phyloP scores from a whole-genome alignment of 495 filamentous ascomycete species.

The Trichocladium antarcticum region DNA sequence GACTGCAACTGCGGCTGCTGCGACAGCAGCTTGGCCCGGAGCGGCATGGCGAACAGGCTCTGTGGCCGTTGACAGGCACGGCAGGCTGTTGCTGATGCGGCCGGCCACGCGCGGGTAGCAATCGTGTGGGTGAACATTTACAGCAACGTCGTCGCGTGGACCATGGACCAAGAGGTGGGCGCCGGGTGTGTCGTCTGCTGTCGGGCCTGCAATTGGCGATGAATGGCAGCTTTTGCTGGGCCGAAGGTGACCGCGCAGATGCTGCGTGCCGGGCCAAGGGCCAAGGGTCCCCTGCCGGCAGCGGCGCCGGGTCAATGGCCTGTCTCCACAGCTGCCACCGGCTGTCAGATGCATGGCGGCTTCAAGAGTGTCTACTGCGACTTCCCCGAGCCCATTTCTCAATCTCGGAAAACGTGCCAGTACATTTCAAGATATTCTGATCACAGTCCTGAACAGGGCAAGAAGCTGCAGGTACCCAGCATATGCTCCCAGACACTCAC shows the following conservation, averaged over 20 bases:
- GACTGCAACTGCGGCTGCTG: conserved; percentile 44
- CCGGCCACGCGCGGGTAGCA: conserved; percentile 30
- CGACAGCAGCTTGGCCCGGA: conserved; percentile 70
- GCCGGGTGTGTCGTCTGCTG: not conserved
- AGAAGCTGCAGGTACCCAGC: no score
- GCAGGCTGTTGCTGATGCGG: conserved; percentile 26
- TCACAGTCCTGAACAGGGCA: no score
- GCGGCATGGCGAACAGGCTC: conserved; percentile 54
- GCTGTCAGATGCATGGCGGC: not conserved
- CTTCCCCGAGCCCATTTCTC: no score
- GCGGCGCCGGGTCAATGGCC: conserved; percentile 5
- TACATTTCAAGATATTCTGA: no score
- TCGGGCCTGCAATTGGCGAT: not conserved
- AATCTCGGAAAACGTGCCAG: no score
- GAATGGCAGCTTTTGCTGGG: conserved; percentile 13
- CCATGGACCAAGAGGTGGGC: conserved; percentile 8
- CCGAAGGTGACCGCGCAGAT: conserved; percentile 14
- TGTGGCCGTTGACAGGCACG: conserved; percentile 22
- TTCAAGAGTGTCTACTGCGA: not conserved
- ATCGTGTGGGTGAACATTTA: conserved; percentile 38
- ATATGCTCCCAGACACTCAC: no score
- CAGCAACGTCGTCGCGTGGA: not conserved
- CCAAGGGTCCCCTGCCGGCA: not conserved
- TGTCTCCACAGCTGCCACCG: not conserved
- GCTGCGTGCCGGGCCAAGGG: not conserved